A percentile compares a stretch with the other conserved stretches of the same genome.
These are phyloP conservation scores for Verbascum thapsus DNA, from an alignment of 257 asterid genomes.

Conservation along the genomic window DNA sequence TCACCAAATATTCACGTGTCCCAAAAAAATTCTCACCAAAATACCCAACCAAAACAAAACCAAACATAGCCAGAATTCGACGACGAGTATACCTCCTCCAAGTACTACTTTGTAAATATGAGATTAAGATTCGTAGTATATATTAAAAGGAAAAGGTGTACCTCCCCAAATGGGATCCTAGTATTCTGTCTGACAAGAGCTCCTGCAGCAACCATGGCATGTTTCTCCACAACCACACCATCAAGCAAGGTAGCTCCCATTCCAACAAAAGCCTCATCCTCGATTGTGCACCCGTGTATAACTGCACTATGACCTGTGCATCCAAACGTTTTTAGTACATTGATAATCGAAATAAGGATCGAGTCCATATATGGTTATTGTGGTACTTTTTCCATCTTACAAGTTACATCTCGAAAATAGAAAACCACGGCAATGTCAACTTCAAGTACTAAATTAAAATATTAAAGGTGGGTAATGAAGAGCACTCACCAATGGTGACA, in stretches of 20 bases:
- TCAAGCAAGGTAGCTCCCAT: conserved; percentile 91
- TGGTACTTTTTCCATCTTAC: not conserved
- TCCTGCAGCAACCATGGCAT: conserved; percentile 94
- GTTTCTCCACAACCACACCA: conserved; percentile 83
- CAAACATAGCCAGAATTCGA: too few relatives aligned
- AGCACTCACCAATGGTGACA: conserved; percentile 69
- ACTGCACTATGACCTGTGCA: conserved; percentile 84
- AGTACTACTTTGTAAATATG: too few relatives aligned
- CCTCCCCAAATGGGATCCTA: conserved; percentile 58
- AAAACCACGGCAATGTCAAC: not conserved
- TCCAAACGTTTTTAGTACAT: conserved; percentile 18
- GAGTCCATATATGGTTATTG: conserved; percentile 21
- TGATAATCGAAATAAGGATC: not conserved
- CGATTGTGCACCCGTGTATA: conserved; percentile 80
- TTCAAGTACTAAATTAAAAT: not conserved
- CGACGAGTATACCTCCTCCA: too few relatives aligned
- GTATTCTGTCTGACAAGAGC: conserved; percentile 84
- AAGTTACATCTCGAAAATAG: not conserved
- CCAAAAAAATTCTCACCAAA: too few relatives aligned
- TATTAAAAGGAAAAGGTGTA: conserved; percentile 24
- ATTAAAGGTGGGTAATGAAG: conserved; percentile 12
- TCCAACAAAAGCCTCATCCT: conserved; percentile 89
- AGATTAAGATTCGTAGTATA: too few relatives aligned
- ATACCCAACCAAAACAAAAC: too few relatives aligned
- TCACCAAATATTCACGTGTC: too few relatives aligned